Conservation (phyloP, 2,329 filamentous ascomycete species). For the Diaporthe capsici region DNA sequence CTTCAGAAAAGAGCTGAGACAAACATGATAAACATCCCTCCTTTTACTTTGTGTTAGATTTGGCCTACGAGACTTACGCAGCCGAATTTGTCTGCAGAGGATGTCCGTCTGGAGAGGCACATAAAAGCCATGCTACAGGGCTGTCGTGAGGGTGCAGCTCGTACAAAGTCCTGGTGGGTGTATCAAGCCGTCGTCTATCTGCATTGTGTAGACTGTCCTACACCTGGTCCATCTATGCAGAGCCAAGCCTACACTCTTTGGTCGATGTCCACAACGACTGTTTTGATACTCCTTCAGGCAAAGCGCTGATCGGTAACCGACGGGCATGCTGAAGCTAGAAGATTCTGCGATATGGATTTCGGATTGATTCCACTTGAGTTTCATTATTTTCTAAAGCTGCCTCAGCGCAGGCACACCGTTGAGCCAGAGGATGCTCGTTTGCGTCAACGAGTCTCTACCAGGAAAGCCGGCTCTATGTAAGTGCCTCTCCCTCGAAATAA, state of each 20-base stretch:
- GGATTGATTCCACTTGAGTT: neutral
- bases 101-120: neutral
- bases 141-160: neutral
- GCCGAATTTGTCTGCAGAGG: neutral
- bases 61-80: too few relatives aligned
- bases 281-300: neutral
- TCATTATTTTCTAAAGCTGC: neutral
- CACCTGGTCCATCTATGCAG: neutral
- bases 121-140: neutral
- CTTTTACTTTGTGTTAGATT: neutral
- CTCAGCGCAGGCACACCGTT: neutral
- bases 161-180: neutral
- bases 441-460: neutral
- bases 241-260: neutral
- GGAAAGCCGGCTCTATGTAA: neutral
- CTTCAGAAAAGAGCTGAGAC: neutral
- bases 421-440: neutral
- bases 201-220: neutral
- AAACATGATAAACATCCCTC: conserved; percentile 11
- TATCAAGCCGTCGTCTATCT: neutral
- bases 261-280: neutral
- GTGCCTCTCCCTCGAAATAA: neutral
- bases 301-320: too few relatives aligned
- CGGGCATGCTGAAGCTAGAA: neutral
- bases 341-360: neutral